phyloP scores from a whole-genome alignment of 176 grass and related monocot genomes.

The Cenchrus americanus region DNA sequence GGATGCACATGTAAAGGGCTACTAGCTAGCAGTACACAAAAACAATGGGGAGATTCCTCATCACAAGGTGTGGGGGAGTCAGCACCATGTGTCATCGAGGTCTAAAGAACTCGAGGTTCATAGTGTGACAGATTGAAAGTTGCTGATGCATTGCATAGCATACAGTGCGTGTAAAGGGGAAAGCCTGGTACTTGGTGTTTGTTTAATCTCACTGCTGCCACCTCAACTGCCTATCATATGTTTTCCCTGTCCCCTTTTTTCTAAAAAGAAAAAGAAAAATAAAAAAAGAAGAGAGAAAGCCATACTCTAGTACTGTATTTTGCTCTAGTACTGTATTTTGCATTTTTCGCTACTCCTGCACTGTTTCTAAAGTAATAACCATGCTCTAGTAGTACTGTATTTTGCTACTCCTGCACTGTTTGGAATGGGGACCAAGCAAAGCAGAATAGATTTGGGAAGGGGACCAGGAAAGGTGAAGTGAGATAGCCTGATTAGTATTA shows the following conservation, averaged over 20 bases:
- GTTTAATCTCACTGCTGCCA: slow-evolving; percentile 12
- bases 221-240: neutral
- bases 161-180: neutral
- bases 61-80: slow-evolving; percentile 43
- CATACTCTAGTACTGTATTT: too few species aligned
- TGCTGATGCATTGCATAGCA: neutral
- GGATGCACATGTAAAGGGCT: neutral
- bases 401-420: neutral
- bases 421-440: slow-evolving; percentile 1
- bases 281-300: neutral
- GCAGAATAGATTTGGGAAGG: slow-evolving; percentile 28
- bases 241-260: neutral
- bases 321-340: too few species aligned
- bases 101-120: slow-evolving; percentile 21
- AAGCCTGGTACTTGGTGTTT: slow-evolving; percentile 40
- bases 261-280: too few species aligned
- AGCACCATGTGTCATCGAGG: slow-evolving; percentile 52
- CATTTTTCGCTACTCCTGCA: too few species aligned
- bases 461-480: slow-evolving; percentile 44
- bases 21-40: slow-evolving; percentile 51
- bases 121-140: slow-evolving; percentile 54
- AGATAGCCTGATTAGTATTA: slow-evolving; percentile 27
- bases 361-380: neutral
- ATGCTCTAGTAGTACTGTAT: neutral
- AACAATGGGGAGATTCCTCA: slow-evolving; percentile 58